Evolutionary conservation across 768 basidiomycete genomes (phyloP).

Genomic region (Boletus reticuloceps): DNA sequence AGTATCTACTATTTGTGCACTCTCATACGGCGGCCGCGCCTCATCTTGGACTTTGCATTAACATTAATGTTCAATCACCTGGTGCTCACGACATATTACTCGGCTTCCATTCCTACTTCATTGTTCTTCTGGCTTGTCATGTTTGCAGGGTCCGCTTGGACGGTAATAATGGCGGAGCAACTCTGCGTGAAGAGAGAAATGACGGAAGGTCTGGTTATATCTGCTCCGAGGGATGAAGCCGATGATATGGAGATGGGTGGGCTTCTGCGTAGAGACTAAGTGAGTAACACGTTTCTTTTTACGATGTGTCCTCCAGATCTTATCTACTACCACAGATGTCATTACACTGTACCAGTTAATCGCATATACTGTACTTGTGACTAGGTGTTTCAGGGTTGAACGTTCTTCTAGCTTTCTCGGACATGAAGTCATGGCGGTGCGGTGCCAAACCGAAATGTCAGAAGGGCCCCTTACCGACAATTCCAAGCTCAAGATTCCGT

Average conservation of each 20-base stretch:
- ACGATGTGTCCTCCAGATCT: constrained; percentile 1
- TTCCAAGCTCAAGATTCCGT: constrained; percentile 17
- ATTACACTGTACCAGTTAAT: constrained; percentile 23
- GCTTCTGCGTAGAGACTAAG: constrained; percentile 56
- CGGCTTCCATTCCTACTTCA: constrained; percentile 70
- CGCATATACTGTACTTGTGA: constrained; percentile 7
- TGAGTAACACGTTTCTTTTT: constrained; percentile 36
- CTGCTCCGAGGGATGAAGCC: constrained; percentile 39
- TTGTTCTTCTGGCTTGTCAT: constrained; percentile 91
- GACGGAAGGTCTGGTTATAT: constrained; percentile 72
- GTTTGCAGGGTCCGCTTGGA: constrained; percentile 63
- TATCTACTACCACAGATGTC: constrained; percentile 10
- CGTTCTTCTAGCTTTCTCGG: constrained; percentile 2
- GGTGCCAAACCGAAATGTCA: neutral
- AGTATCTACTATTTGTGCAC: constrained; percentile 81
- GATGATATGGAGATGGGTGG: constrained; percentile 57
- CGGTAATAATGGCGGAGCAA: constrained; percentile 84
- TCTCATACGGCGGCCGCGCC: constrained; percentile 85
- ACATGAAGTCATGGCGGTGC: constrained; percentile 4
- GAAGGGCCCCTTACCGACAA: neutral
- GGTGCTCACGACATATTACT: constrained; percentile 86
- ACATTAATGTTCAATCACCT: constrained; percentile 92
- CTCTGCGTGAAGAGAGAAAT: constrained; percentile 89
- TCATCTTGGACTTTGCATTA: constrained; percentile 91
- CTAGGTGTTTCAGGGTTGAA: constrained; percentile 13